Conservation (phyloP, 176 grass and related monocot species). For the Carex myosuroides region DNA sequence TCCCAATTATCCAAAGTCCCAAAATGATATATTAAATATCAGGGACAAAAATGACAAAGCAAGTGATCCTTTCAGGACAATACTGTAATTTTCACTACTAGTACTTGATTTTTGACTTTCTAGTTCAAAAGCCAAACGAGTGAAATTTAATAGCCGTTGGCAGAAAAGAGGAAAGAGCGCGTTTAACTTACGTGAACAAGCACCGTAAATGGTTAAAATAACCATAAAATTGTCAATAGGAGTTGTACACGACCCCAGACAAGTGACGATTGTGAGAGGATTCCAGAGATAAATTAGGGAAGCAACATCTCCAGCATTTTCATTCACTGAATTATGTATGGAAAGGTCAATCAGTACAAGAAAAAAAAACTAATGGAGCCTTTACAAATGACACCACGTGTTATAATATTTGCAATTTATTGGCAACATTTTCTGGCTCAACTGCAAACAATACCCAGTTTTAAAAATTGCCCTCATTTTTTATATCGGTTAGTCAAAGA, state of each 20-base stretch:
- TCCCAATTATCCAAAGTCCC: not conserved
- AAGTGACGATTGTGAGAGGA: slow-evolving; percentile 80
- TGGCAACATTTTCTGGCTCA: not conserved
- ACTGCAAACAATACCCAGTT: not conserved
- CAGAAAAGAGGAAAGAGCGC: not conserved
- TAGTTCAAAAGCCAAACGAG: not conserved
- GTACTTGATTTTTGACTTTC: not conserved
- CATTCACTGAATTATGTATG: slow-evolving; percentile 20
- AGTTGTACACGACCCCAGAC: slow-evolving; percentile 79
- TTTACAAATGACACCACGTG: not conserved
- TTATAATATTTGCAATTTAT: not conserved
- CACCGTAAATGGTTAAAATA: slow-evolving; percentile 75
- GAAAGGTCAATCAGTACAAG: slow-evolving; percentile 16
- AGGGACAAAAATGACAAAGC: not conserved
- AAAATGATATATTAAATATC: not conserved
- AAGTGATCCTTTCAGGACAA: not conserved
- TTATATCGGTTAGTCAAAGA: not conserved
- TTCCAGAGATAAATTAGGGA: slow-evolving; percentile 97
- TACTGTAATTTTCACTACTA: not conserved
- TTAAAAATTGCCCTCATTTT: not conserved
- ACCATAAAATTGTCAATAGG: slow-evolving; percentile 95
- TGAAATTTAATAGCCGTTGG: not conserved
- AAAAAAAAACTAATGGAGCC: not conserved
- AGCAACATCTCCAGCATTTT: slow-evolving; percentile 63
- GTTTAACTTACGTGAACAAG: slow-evolving; percentile 67